Evolutionary conservation across 129 eudicot species (phyloP).

Genomic region (Ambrosia artemisiifolia): DNA sequence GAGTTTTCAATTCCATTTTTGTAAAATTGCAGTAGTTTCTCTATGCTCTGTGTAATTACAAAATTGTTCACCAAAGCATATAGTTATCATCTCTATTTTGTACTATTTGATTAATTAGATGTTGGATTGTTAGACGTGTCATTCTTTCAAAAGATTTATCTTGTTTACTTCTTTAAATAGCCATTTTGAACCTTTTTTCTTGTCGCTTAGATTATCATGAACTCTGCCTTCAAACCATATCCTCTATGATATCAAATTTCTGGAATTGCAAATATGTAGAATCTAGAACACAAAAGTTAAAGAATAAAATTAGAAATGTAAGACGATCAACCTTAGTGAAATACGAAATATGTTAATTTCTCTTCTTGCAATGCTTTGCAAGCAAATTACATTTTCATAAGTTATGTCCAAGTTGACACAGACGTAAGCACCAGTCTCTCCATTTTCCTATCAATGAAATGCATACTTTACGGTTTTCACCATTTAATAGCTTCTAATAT

Average conservation of each 20-base stretch:
- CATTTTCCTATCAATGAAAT: not conserved
- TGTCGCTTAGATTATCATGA: not conserved
- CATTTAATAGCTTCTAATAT: not conserved
- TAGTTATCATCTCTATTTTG: not conserved
- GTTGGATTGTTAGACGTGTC: not conserved
- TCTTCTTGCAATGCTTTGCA: not conserved
- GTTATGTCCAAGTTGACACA: constrained; percentile 6
- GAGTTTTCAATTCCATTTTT: not conserved
- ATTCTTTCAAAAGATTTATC: too few species aligned
- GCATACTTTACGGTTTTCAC: not conserved
- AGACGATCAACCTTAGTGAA: not conserved
- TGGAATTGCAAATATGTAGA: not conserved
- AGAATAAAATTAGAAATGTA: not conserved
- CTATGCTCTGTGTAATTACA: not conserved
- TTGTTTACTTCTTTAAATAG: not conserved
- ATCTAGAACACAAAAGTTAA: not conserved
- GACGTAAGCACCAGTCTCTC: not conserved
- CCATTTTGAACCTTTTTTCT: not conserved
- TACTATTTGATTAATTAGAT: not conserved
- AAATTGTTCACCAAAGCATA: not conserved
- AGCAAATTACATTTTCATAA: constrained; percentile 3
- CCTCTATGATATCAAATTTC: not conserved
- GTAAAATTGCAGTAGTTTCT: not conserved
- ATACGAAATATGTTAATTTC: not conserved
- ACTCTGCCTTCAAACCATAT: not conserved